Evolutionary conservation across 352 stramenopile genomes (phyloP), one percentile per base, ranked within the genome.

Genomic region (Phytopythium aichiense): DNA sequence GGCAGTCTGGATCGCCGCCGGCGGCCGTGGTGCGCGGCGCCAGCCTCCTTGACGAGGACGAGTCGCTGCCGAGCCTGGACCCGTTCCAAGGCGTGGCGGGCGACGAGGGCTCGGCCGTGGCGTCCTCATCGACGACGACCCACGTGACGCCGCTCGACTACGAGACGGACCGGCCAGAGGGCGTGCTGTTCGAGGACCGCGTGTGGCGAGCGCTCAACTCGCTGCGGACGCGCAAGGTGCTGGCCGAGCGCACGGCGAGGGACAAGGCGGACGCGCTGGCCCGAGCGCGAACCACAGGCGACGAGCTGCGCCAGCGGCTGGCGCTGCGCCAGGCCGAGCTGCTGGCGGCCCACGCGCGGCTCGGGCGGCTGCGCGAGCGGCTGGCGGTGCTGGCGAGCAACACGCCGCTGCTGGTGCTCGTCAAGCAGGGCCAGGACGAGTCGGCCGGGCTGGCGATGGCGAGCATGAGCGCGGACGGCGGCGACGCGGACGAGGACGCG

Each of bases 361-460:
- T 72, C 5, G 51, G 63, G 2, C 16, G 33, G 0, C 69, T 63
- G n/a, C 66, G 60, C 4, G 52, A 51, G 18, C 66, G 80, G 33
- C 74, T 91, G 8, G 58, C 55, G 7, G 59, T 68, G 8, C 48
- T 78, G 0, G 72, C 72, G 12, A 81, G 85, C 28, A 91, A 95
- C 59, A 60, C 89, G 11, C 87, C 90, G 42, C 43, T 98, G 49
- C 66, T 98, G 1, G 81, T 97, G 18, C 76, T 87, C 46, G 79
- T 98, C 51, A 96, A 96, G 58, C 93, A 98, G 65, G 92, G 91
- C 3, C 89, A 97, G 72, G 88, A 97, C 69, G 91, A 98, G 65
- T 86, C 85, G 9, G 79, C 76, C 37, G 68, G 38, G 7, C 7
- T 20, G 16, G 28, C 12, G 8, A 52, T 22, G 11, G 22, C 15